Percentiles rank a stretch among this genome's conserved stretches.
Conservation (phyloP, 345 rosid species). For the Populus pruinosa region DNA sequence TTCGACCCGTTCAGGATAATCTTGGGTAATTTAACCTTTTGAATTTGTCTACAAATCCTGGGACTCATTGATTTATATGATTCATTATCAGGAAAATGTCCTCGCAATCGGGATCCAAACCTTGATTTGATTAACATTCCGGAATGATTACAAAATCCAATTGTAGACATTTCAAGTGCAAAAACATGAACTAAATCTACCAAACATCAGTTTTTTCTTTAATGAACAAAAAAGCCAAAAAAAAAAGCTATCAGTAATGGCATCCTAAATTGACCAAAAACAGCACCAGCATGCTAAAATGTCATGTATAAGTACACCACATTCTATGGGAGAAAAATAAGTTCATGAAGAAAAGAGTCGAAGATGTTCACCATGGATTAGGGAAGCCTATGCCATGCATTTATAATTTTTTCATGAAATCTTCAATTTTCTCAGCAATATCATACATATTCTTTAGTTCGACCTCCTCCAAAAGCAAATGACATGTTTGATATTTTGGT, state of each 20-base stretch:
- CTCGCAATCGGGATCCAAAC: not conserved
- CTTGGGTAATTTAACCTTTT: no score
- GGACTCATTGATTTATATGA: not conserved
- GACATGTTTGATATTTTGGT: no score
- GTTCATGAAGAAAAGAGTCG: not conserved
- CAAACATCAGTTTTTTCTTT: not conserved
- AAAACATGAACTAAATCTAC: not conserved
- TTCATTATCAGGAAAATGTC: not conserved
- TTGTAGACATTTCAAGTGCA: not conserved
- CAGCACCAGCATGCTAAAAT: not conserved
- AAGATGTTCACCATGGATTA: not conserved
- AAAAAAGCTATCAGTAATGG: not conserved
- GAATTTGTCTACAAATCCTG: not conserved
- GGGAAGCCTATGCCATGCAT: not conserved
- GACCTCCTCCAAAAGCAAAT: no score
- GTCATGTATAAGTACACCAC: not conserved
- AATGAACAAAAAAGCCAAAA: no score
- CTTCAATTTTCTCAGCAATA: slow-evolving; percentile 57
- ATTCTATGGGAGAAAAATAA: not conserved
- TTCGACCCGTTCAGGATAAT: no score
- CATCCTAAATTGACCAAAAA: not conserved
- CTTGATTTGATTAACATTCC: not conserved
- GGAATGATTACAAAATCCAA: no score
- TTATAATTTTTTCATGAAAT: slow-evolving; percentile 51
- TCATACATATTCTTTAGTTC: not conserved